A percentile compares a stretch with the other conserved stretches of the same genome.
Evolutionary conservation across 2,329 filamentous ascomycete genomes (phyloP).

Genomic region (Fusarium temperatum): DNA sequence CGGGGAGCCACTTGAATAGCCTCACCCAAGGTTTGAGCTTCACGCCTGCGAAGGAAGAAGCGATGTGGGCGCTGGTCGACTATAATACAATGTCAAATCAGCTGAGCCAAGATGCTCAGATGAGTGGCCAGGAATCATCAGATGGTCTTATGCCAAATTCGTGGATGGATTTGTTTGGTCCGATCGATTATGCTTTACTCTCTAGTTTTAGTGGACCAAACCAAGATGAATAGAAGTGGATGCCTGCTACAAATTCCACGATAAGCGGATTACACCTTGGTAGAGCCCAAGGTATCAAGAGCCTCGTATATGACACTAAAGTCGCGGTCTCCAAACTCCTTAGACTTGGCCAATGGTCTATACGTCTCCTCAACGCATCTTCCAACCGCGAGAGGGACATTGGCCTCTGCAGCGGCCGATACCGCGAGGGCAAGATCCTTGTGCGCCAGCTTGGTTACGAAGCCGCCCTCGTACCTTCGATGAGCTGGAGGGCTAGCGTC

Average conservation of each 20-base stretch:
- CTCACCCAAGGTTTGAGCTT: background rate
- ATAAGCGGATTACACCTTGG: background rate
- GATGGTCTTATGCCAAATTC: background rate
- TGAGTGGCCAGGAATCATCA: background rate
- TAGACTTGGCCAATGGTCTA: background rate
- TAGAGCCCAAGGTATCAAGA: background rate
- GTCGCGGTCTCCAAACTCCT: background rate
- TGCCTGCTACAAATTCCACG: background rate
- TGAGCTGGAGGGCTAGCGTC: background rate
- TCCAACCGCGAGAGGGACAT: background rate
- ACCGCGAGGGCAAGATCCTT: background rate
- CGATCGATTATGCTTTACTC: background rate
- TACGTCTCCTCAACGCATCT: background rate
- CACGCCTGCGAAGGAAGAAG: background rate
- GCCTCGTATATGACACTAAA: background rate
- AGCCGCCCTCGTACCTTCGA: background rate
- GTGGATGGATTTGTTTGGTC: background rate
- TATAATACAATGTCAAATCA: background rate
- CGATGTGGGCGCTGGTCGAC: background rate
- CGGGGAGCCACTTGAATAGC: background rate
- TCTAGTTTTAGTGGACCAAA: background rate
- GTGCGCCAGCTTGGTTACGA: background rate
- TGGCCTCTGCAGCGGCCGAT: background rate
- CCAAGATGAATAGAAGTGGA: background rate
- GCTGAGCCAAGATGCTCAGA: background rate